Conservation (phyloP, 345 rosid genomes). For the Sonneratia caseolaris region DNA sequence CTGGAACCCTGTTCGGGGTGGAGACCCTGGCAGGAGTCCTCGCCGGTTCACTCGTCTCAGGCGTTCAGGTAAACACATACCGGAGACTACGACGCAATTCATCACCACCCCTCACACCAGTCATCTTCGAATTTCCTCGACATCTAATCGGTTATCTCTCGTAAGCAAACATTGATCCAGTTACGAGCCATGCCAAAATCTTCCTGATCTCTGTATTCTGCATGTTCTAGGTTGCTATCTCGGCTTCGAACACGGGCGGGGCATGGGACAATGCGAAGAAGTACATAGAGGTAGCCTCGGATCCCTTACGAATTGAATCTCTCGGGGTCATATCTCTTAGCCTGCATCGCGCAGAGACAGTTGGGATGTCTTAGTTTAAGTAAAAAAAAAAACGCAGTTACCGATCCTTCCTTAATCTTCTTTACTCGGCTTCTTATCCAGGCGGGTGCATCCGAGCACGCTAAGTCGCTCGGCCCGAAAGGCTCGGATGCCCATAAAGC, state of each 20-base stretch:
- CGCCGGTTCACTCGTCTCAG: constrained; percentile 63
- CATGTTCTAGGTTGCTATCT: constrained; percentile 43
- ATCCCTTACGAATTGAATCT: no score
- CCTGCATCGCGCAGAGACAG: no score
- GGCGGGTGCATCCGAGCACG: constrained; percentile 58
- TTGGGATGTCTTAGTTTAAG: no score
- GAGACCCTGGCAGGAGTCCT: constrained; percentile 66
- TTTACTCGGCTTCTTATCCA: not conserved
- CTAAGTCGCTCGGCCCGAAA: constrained; percentile 51
- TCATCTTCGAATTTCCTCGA: not conserved
- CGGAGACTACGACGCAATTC: no score
- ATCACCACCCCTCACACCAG: not conserved
- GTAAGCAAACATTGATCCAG: no score
- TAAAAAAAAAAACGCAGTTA: no score
- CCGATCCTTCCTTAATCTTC: not conserved
- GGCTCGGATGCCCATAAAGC: constrained; percentile 71
- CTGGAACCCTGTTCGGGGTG: constrained; percentile 54
- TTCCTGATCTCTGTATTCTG: not conserved
- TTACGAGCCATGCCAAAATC: no score
- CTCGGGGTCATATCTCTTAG: no score
- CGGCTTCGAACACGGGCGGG: constrained; percentile 70
- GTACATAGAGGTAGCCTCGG: constrained; percentile 46
- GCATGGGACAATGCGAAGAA: constrained; percentile 74
- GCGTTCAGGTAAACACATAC: constrained; percentile 35
- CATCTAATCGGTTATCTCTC: no score